Conservation (phyloP, 2,329 filamentous ascomycete species). For the Aureobasidium namibiae region DNA sequence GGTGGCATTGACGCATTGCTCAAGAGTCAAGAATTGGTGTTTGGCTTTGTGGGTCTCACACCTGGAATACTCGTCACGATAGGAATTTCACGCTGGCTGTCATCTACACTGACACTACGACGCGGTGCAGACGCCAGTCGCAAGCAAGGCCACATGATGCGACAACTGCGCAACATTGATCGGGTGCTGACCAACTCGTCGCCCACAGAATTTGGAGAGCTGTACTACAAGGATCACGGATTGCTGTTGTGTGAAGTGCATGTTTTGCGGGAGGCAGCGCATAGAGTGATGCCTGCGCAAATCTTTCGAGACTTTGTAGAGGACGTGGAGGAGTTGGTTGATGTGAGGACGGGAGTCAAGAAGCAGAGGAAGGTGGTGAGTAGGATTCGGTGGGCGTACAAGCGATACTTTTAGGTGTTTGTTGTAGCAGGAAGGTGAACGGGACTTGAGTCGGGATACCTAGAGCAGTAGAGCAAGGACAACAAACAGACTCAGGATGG, state of each 20-base stretch:
- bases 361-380: slow-evolving; percentile 72
- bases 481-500: not conserved
- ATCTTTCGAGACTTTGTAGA: slow-evolving; percentile 79
- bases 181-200: slow-evolving; percentile 45
- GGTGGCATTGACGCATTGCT: slow-evolving; percentile 89
- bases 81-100: slow-evolving; percentile 63
- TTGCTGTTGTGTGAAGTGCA: slow-evolving; percentile 85
- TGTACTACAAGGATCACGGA: slow-evolving; percentile 89
- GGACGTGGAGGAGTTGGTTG: slow-evolving; percentile 77
- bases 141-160: slow-evolving; percentile 61
- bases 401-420: slow-evolving; percentile 51
- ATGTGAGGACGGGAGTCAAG: slow-evolving; percentile 67
- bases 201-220: slow-evolving; percentile 62
- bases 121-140: slow-evolving; percentile 58
- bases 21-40: slow-evolving; percentile 93
- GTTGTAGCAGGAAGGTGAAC: not conserved
- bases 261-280: slow-evolving; percentile 62
- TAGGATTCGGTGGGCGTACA: slow-evolving; percentile 85
- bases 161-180: slow-evolving; percentile 80
- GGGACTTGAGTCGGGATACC: too few species aligned
- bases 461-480: too few species aligned
- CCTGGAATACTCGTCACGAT: slow-evolving; percentile 85
- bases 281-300: slow-evolving; percentile 60
- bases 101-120: slow-evolving; percentile 59
- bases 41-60: slow-evolving; percentile 92